Conservation (phyloP, 805 yeast species). For the Tetrapisispora taiwanensis region DNA sequence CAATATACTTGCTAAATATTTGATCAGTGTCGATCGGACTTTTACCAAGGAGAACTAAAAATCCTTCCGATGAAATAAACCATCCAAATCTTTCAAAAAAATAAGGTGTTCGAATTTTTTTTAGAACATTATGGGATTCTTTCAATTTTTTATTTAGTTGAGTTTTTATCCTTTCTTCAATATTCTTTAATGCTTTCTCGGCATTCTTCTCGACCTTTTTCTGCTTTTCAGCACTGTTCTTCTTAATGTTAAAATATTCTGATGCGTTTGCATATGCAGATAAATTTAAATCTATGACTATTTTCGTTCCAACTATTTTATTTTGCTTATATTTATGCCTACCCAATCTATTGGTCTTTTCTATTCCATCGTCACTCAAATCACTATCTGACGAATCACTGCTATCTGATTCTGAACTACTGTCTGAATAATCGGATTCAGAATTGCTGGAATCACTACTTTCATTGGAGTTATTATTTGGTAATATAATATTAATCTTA, state of each 20-base stretch:
- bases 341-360: constrained; percentile 1
- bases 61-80: constrained; percentile 89
- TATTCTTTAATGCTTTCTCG: constrained; percentile 66
- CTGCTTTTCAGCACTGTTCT: constrained; percentile 67
- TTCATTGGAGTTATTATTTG: constrained; percentile 31
- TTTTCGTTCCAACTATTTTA: constrained; percentile 31
- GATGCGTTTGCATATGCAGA: constrained; percentile 89
- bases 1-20: constrained; percentile 68
- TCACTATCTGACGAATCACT: constrained; percentile 11
- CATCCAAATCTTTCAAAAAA: constrained; percentile 94
- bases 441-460: constrained; percentile 23
- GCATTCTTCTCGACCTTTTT: constrained; percentile 72
- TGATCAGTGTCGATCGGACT: constrained; percentile 73
- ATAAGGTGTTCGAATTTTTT: constrained; percentile 56
- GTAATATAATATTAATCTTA: constrained; percentile 49
- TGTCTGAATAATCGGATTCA: constrained; percentile 25
- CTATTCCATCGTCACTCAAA: constrained; percentile 9
- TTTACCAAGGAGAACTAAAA: constrained; percentile 76
- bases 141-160: constrained; percentile 59
- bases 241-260: constrained; percentile 66
- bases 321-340: constrained; percentile 4
- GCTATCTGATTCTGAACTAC: constrained; percentile 13
- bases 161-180: constrained; percentile 63
- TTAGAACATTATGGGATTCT: constrained; percentile 43
- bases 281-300: constrained; percentile 54